Evolutionary conservation across 805 yeast genomes (phyloP).

Genomic region (Lachancea cidri): DNA sequence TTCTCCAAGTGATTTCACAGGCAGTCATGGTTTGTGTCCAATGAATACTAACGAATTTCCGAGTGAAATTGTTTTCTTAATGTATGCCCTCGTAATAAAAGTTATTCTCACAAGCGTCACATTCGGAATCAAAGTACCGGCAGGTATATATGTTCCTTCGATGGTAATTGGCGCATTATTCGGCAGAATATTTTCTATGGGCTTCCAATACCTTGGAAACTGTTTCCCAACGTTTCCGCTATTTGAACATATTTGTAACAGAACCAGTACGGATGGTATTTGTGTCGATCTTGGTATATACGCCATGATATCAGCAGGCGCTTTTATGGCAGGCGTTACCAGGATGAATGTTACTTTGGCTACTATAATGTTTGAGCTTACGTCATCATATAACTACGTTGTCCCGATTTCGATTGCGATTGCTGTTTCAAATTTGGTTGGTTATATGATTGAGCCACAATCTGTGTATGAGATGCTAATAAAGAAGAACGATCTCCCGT

Average conservation of each 20-base stretch:
- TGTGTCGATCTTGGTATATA: slow-evolving; percentile 48
- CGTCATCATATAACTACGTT: slow-evolving; percentile 52
- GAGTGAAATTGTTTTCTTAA: slow-evolving; percentile 32
- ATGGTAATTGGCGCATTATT: slow-evolving; percentile 60
- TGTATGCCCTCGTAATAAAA: slow-evolving; percentile 42
- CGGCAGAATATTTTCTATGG: slow-evolving; percentile 46
- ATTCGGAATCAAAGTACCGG: slow-evolving; percentile 54
- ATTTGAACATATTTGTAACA: slow-evolving; percentile 13
- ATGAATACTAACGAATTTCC: slow-evolving; percentile 25
- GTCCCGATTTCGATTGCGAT: slow-evolving; percentile 52
- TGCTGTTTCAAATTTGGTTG: slow-evolving; percentile 54
- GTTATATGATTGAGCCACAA: slow-evolving; percentile 44
- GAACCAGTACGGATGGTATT: slow-evolving; percentile 16
- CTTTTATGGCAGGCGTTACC: slow-evolving; percentile 54
- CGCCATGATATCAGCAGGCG: slow-evolving; percentile 51
- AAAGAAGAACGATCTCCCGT: slow-evolving; percentile 47
- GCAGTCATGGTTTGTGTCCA: slow-evolving; percentile 25
- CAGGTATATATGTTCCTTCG: slow-evolving; percentile 59
- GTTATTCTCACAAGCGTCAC: slow-evolving; percentile 45
- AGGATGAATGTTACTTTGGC: slow-evolving; percentile 51
- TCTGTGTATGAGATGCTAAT: slow-evolving; percentile 48
- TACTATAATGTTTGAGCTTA: slow-evolving; percentile 47
- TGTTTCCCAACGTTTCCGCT: slow-evolving; percentile 18
- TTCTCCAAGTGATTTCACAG: slow-evolving; percentile 13
- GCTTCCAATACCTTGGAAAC: slow-evolving; percentile 36